A percentile compares a stretch with the other conserved stretches of the same genome.
Evolutionary conservation across 495 filamentous ascomycete genomes (phyloP).

Genomic region (Trichoderma virens): DNA sequence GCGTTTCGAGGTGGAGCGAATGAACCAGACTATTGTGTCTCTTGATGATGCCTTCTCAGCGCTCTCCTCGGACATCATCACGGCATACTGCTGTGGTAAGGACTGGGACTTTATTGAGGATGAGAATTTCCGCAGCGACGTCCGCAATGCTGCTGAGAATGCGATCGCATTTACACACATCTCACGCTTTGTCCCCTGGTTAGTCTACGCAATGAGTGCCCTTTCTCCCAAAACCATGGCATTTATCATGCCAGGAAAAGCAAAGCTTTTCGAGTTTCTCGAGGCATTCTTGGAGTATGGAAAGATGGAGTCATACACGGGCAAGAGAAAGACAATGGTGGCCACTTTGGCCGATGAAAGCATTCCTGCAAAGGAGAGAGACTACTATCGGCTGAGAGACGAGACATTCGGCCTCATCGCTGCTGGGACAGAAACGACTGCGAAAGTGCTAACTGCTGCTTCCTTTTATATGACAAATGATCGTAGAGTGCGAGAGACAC

Average conservation of each 20-base stretch:
- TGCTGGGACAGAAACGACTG: conserved; percentile 40
- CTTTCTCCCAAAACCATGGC: not conserved
- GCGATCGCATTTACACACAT: conserved; percentile 14
- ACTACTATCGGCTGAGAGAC: conserved; percentile 25
- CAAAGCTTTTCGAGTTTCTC: conserved; percentile 3
- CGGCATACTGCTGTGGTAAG: conserved; percentile 28
- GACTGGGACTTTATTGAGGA: conserved; percentile 17
- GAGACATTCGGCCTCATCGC: conserved; percentile 33
- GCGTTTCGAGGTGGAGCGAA: conserved; percentile 17
- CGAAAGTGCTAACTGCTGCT: conserved; percentile 21
- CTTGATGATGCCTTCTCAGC: conserved; percentile 31
- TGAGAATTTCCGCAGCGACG: conserved; percentile 20
- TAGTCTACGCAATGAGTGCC: conserved; percentile 17
- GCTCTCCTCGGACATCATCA: conserved; percentile 40
- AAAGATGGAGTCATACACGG: not conserved
- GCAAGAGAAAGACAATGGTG: conserved; percentile 18
- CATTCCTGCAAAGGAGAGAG: conserved; percentile 32
- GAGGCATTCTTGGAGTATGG: conserved; percentile 9
- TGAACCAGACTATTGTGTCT: conserved; percentile 20
- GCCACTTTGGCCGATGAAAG: conserved; percentile 28
- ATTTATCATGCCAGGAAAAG: not conserved
- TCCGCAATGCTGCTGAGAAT: conserved; percentile 14
- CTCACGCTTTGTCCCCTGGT: conserved; percentile 16
- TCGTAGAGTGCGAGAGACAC: conserved; percentile 18
- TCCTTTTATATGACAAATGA: conserved; percentile 33